phyloP scores from a whole-genome alignment of 2,329 filamentous ascomycete genomes.

The Aspergillus costaricaensis region DNA sequence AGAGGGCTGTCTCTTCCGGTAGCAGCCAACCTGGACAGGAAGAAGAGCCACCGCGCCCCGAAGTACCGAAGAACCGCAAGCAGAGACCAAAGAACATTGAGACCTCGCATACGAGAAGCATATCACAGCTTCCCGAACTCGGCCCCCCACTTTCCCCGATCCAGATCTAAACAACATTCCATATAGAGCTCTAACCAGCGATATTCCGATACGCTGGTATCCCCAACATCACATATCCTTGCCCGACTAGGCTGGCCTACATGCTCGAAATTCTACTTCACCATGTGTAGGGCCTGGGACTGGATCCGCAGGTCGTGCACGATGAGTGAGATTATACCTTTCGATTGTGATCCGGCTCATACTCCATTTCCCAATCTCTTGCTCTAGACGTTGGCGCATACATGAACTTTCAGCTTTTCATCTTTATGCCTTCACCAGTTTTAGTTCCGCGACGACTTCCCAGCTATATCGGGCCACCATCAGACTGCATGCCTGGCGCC shows the following conservation, averaged over 20 bases:
- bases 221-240: neutral
- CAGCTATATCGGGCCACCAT: conserved; percentile 5
- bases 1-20: conserved; percentile 64
- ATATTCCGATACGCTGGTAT: neutral
- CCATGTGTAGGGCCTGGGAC: conserved; percentile 18
- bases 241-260: conserved; percentile 20
- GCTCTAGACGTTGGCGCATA: conserved; percentile 1
- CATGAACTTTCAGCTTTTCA: neutral
- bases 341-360: neutral
- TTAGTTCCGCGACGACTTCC: neutral
- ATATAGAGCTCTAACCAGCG: neutral
- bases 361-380: neutral
- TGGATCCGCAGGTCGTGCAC: conserved; percentile 22
- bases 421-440: conserved; percentile 1
- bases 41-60: conserved; percentile 34
- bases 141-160: conserved; percentile 52
- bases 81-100: conserved; percentile 39
- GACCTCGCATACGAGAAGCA: conserved; percentile 35
- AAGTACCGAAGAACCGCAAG: conserved; percentile 34
- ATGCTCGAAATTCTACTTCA: conserved; percentile 3
- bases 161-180: conserved; percentile 38
- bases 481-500: conserved; percentile 32
- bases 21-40: conserved; percentile 57
- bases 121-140: conserved; percentile 51
- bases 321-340: conserved; percentile 13